Base-by-base conservation (phyloP, 139 green algal species). In the Desmodesmus armatus region DNA sequence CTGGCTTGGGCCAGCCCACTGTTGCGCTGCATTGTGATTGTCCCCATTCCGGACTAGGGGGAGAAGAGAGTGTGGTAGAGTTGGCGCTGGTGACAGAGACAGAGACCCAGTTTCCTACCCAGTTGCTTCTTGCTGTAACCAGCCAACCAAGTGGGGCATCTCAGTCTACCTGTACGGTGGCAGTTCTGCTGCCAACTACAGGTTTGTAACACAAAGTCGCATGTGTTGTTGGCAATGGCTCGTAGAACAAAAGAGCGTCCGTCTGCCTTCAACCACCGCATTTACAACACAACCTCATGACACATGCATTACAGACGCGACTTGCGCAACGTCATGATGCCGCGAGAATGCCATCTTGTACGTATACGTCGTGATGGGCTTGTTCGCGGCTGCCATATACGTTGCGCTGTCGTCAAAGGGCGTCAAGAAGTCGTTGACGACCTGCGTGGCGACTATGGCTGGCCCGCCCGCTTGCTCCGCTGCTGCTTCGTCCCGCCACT, bases 351-450 rank as follows among this genome's bases (percentile, higher is more conserved):
- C 33, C 91, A 96, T 96, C 31, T 71, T 83, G 83, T 98, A 98
- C 4, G 94, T 96, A 88, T 96, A 98, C 21, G 93, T 86, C 0
- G 91, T 89, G 21, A 97, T 89, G 3, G 95, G 94, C 82, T 84
- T 88, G 70, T 92, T 92, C 74, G 85, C 82, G 0, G 92, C 83
- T 17, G 74, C 63, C 19, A 92, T 27, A 75, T 84, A 91, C 58
- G 65, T 39, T 63, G 81, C 29, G 51, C 95, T 88, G 19, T 88
- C 92, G 66, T 96, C 93, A 41, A 88, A 94, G 0, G 92, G 80
- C 25, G 93, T 98, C 25, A 97, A 84, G 85, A 93, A 98, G 81
- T 98, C 93, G 2, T 85, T 94, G 6, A 98, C 93, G 19, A 96
- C 92, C 88, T 97, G 94, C 1, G 95, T 97, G 0, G 95, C 95